phyloP scores from a whole-genome alignment of 805 yeast species.

The Spathaspora arborariae region DNA sequence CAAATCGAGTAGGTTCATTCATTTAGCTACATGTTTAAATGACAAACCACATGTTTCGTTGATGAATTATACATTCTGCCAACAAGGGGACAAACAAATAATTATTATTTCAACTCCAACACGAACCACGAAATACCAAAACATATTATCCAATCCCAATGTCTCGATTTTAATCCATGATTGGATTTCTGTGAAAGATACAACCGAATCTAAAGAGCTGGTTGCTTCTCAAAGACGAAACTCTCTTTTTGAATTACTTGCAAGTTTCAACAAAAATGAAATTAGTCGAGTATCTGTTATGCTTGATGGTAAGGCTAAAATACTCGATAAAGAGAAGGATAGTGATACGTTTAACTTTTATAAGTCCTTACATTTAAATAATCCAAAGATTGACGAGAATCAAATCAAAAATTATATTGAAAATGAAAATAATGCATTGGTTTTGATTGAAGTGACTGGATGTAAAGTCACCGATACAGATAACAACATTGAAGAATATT shows the following conservation, averaged over 20 bases:
- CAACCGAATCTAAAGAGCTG: conserved; percentile 14
- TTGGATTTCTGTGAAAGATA: conserved; percentile 66
- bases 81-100: conserved; percentile 39
- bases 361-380: conserved; percentile 55
- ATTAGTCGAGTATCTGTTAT: conserved; percentile 80
- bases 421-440: conserved; percentile 60
- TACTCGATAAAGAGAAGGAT: conserved; percentile 36
- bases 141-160: conserved; percentile 65
- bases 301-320: conserved; percentile 64
- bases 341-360: conserved; percentile 54
- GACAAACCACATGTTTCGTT: conserved; percentile 81
- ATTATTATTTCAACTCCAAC: conserved; percentile 72
- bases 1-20: conserved; percentile 66
- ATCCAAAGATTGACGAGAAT: conserved; percentile 65
- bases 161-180: conserved; percentile 88
- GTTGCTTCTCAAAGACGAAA: conserved; percentile 16
- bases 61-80: conserved; percentile 80
- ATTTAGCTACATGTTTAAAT: conserved; percentile 75
- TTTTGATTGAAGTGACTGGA: conserved; percentile 59
- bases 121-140: conserved; percentile 69
- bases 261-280: conserved; percentile 75
- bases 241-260: conserved; percentile 51
- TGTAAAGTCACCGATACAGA: conserved; percentile 80
- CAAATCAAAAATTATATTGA: conserved; percentile 49
- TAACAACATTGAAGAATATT: conserved; percentile 48